Percentiles rank a stretch among this genome's conserved stretches.
Conservation (phyloP, 1,139 yeast genomes). For the Yamadazyma trypodendri region DNA sequence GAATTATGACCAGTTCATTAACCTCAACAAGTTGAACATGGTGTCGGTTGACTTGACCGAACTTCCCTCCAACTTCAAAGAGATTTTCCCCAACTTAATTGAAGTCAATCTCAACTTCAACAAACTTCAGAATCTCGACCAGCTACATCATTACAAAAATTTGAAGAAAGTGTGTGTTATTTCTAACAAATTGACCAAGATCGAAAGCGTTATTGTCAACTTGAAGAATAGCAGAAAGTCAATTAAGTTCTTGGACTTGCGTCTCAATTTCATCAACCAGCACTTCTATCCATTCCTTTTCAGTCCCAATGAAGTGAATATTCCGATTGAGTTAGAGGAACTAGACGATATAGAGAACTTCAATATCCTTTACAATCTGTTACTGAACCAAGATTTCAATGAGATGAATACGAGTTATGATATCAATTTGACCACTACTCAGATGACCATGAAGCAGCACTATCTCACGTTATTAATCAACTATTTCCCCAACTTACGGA, state of each 20-base stretch:
- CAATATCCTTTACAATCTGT: conserved; percentile 6
- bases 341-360: conserved; percentile 48
- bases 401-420: conserved; percentile 1
- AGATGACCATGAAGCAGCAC: conserved; percentile 30
- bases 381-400: conserved; percentile 1
- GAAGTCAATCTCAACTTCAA: conserved; percentile 54
- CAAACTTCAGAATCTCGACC: conserved; percentile 29
- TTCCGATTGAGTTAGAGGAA: conserved; percentile 41
- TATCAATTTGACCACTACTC: conserved; percentile 21
- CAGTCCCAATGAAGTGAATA: conserved; percentile 41
- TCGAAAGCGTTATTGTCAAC: conserved; percentile 34
- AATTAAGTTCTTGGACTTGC: conserved; percentile 43
- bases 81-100: conserved; percentile 45
- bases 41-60: conserved; percentile 43
- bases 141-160: conserved; percentile 28
- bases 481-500: conserved; percentile 33
- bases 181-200: conserved; percentile 41
- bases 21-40: conserved; percentile 38
- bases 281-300: conserved; percentile 55
- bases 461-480: conserved; percentile 40
- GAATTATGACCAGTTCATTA: conserved; percentile 23
- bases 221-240: conserved; percentile 29
- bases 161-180: conserved; percentile 43
- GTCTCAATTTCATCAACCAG: conserved; percentile 50
- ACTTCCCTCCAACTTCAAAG: conserved; percentile 36